phyloP scores from a whole-genome alignment of 768 basidiomycete genomes.

The Auricularia auricula-judae region DNA sequence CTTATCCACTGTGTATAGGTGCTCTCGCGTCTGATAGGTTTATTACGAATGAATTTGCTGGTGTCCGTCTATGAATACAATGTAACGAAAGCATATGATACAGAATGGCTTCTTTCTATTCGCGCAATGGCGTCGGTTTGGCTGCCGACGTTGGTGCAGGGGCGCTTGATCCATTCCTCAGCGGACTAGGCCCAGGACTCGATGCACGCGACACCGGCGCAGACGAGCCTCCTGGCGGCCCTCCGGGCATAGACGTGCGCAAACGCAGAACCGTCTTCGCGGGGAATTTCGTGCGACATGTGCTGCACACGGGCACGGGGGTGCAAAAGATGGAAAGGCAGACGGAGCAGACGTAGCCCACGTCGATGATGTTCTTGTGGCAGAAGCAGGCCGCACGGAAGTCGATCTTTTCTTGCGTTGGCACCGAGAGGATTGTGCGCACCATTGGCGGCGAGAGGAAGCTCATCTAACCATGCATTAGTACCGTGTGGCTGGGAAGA shows the following conservation, averaged over 20 bases:
- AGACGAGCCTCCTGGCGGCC: too few species aligned
- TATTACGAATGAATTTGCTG: too few species aligned
- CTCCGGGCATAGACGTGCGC: background rate
- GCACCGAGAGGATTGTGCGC: slow-evolving; percentile 67
- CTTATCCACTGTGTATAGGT: too few species aligned
- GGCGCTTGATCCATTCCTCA: too few species aligned
- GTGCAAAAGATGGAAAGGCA: slow-evolving; percentile 95
- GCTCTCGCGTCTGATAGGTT: too few species aligned
- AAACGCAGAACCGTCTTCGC: slow-evolving; percentile 82
- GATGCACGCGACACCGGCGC: too few species aligned
- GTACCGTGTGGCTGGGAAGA: background rate
- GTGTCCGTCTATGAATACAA: too few species aligned
- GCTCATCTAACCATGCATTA: slow-evolving; percentile 53
- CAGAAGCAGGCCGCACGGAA: slow-evolving; percentile 98
- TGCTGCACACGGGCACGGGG: slow-evolving; percentile 87
- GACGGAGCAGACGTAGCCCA: slow-evolving; percentile 98
- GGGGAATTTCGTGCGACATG: slow-evolving; percentile 93
- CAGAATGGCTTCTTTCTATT: too few species aligned
- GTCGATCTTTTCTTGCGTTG: slow-evolving; percentile 91
- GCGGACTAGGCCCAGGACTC: too few species aligned
- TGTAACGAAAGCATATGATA: too few species aligned
- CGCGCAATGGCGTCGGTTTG: too few species aligned
- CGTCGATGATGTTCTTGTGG: slow-evolving; percentile 92
- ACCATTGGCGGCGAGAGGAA: slow-evolving; percentile 63
- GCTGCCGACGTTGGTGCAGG: too few species aligned